phyloP scores from a whole-genome alignment of 2,329 filamentous ascomycete genomes.

The Xylaria sp. region DNA sequence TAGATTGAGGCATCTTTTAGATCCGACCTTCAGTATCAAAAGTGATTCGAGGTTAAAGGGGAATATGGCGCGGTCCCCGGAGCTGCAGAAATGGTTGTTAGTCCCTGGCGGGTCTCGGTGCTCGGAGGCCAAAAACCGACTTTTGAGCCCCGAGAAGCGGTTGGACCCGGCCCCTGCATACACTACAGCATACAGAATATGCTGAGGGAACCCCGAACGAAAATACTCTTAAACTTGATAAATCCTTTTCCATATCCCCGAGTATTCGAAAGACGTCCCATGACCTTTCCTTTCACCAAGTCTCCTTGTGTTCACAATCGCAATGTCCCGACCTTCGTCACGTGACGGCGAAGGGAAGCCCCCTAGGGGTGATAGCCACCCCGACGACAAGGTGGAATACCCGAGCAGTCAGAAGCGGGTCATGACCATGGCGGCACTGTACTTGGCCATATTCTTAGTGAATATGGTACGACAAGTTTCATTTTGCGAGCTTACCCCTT shows the following conservation, averaged over 20 bases:
- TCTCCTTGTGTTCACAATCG: background rate
- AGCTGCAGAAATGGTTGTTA: background rate
- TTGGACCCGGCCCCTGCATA: too few relatives aligned
- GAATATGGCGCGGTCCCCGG: background rate
- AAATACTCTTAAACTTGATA: too few relatives aligned
- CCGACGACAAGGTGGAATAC: slow-evolving; percentile 17
- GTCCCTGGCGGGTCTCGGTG: slow-evolving; percentile 19
- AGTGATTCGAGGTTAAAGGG: background rate
- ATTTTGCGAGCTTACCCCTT: background rate
- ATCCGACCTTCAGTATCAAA: too few relatives aligned
- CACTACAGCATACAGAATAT: too few relatives aligned
- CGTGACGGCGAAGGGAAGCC: slow-evolving; percentile 20
- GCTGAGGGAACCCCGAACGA: too few relatives aligned
- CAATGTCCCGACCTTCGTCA: slow-evolving; percentile 2
- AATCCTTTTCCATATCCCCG: too few relatives aligned
- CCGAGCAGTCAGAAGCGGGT: slow-evolving; percentile 28
- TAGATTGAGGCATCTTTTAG: slow-evolving; percentile 3
- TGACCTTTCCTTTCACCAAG: too few relatives aligned
- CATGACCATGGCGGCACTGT: slow-evolving; percentile 28
- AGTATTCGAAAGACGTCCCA: too few relatives aligned
- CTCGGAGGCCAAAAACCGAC: slow-evolving; percentile 19
- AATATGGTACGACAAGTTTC: slow-evolving; percentile 18
- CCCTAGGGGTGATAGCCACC: background rate
- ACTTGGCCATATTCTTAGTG: slow-evolving; percentile 29
- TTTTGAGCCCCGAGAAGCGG: slow-evolving; percentile 27